A percentile compares a stretch with the other conserved stretches of the same genome.
Evolutionary conservation across 1,139 yeast genomes (phyloP).

Genomic region (Nakaseomyces delphensis): DNA sequence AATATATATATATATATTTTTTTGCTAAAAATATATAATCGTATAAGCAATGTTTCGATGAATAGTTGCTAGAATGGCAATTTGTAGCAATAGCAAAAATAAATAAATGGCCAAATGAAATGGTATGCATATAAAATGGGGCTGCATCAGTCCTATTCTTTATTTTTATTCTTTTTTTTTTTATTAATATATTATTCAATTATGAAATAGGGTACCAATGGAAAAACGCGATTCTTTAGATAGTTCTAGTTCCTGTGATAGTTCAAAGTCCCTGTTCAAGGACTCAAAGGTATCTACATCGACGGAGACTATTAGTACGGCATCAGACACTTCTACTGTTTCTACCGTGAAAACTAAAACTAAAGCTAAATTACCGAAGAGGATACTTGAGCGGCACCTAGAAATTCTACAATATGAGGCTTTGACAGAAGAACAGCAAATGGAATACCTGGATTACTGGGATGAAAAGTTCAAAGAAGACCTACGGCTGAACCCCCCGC

Average conservation of each 20-base stretch:
- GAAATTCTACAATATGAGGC: constrained; percentile 5
- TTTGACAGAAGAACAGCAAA: constrained; percentile 1
- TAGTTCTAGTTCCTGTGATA: neutral
- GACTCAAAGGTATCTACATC: neutral
- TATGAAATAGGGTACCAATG: neutral
- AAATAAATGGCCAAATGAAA: too few relatives aligned
- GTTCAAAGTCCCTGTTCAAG: neutral
- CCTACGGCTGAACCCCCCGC: neutral
- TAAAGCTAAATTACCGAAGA: neutral
- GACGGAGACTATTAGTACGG: neutral
- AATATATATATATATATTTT: too few relatives aligned
- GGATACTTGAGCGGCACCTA: constrained; percentile 2
- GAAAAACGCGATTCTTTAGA: neutral
- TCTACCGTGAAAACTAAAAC: neutral
- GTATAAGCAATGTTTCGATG: neutral
- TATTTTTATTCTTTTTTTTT: neutral
- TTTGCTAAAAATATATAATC: neutral
- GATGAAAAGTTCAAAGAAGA: neutral
- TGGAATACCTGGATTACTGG: constrained; percentile 7
- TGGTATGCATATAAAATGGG: too few relatives aligned
- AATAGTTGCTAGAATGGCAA: too few relatives aligned
- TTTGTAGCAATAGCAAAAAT: too few relatives aligned
- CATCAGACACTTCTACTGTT: neutral
- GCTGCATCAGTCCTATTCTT: neutral
- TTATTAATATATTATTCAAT: neutral